Percentiles rank a stretch among this genome's conserved stretches.
These are phyloP conservation scores for Tuctoria greenei DNA, from an alignment of 176 grass and related monocot genomes.

Conservation along the genomic window DNA sequence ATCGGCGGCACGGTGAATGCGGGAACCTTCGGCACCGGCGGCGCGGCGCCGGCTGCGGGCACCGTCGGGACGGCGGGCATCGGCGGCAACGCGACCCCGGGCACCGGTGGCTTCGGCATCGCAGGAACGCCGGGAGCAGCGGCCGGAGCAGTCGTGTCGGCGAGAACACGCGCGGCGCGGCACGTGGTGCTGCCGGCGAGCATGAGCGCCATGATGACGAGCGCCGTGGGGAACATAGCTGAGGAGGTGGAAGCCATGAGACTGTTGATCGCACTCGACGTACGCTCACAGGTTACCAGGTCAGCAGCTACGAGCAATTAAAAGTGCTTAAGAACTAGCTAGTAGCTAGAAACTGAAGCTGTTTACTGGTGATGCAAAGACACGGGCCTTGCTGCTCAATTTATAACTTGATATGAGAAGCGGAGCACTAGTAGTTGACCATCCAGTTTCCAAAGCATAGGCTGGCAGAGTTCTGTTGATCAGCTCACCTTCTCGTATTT, in stretches of 20 bases:
- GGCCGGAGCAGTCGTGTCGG: slow-evolving; percentile 7
- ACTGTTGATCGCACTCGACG: too few species aligned
- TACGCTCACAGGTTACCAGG: too few species aligned
- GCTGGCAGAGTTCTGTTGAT: too few species aligned
- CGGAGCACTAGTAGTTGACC: too few species aligned
- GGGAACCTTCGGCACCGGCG: not conserved
- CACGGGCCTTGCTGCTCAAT: too few species aligned
- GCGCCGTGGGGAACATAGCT: not conserved
- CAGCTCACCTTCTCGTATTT: too few species aligned
- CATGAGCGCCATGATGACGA: slow-evolving; percentile 14
- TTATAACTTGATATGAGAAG: too few species aligned
- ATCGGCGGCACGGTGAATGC: not conserved
- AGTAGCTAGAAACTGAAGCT: too few species aligned
- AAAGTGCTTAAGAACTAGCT: too few species aligned
- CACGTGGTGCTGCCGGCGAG: not conserved
- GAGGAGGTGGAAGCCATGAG: slow-evolving; percentile 13
- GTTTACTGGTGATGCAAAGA: too few species aligned
- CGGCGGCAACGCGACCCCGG: not conserved
- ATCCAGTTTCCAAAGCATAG: too few species aligned
- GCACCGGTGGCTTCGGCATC: slow-evolving; percentile 5
- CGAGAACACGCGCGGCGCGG: slow-evolving; percentile 16
- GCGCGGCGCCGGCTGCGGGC: not conserved
- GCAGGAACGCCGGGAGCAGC: not conserved
- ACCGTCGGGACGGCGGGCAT: not conserved
- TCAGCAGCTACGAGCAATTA: too few species aligned